Evolutionary conservation across 257 asterid genomes (phyloP), one percentile per base, ranked within the genome.

Genomic region (Lycium ferocissimum): DNA sequence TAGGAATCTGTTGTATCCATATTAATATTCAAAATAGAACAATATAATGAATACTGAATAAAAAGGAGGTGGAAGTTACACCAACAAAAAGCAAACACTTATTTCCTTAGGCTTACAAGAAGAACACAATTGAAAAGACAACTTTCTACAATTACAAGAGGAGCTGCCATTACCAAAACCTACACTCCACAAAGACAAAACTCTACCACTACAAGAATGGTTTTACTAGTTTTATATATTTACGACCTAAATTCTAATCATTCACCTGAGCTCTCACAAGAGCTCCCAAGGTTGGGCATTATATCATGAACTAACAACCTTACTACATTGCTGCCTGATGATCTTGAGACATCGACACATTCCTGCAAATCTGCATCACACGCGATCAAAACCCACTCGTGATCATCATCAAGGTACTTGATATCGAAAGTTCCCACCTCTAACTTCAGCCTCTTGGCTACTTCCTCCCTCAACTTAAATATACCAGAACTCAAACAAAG

Each of bases 381-480:
- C 0, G 89, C 91, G 2, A 96, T 92, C 9, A 92, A 88, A 53
- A 96, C 98, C 99, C 98, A 96, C 85, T 96, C 99, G 1, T 91
- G 95, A 67, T 94, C 99, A 65, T 94, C 98, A 35, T 94, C 99
- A 7, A 92, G 91, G 87, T 96, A 93, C 89, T 94, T 96, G 33
- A 96, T 89, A 82, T 94, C 95, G 0, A 94, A 96, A 0, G 95
- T 94, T n/a, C 97, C 99, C 78, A 78, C 15, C 88, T 93, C 98
- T 81, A 96, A 51, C 86, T 91, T 93, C 66, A 96, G 86, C 91
- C 98, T 89, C 91, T 93, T 96, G 9, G 92, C 94, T 84, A 94
- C 96, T 88, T 93, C 98, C 87, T 96, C 98, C 86, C 87, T 91
- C 71, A 96, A 80, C 88, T 81, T 92, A 80, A 65, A 79, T 45